Evolutionary conservation across 2,329 filamentous ascomycete species (phyloP).

Genomic region (Neopestalotiopsis rosae): DNA sequence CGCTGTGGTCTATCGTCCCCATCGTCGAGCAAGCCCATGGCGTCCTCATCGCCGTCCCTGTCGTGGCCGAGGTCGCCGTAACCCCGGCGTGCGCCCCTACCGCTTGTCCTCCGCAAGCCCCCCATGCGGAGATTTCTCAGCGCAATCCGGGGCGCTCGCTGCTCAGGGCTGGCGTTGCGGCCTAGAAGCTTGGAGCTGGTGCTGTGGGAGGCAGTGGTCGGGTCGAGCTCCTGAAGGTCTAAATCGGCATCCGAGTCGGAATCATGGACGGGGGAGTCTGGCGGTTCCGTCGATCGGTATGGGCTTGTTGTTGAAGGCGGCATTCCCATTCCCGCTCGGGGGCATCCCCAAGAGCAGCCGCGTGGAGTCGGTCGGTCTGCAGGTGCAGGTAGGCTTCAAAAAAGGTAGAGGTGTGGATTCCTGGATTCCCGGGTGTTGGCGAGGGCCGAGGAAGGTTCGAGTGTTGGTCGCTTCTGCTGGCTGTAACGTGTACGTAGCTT

Average conservation of each 20-base stretch:
- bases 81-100: constrained; percentile 53
- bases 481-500: neutral
- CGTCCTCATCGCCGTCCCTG: constrained; percentile 67
- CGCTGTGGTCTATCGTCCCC: constrained; percentile 58
- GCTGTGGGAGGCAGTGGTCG: constrained; percentile 47
- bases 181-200: constrained; percentile 45
- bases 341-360: constrained; percentile 33
- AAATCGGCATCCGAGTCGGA: constrained; percentile 81
- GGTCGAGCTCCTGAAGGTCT: constrained; percentile 81
- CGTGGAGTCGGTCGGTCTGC: neutral
- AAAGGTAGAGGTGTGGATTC: neutral
- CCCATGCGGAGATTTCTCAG: constrained; percentile 74
- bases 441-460: constrained; percentile 1
- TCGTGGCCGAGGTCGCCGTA: constrained; percentile 66
- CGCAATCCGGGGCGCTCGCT: constrained; percentile 67
- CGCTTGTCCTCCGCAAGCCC: constrained; percentile 61
- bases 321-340: constrained; percentile 54
- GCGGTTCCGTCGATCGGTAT: constrained; percentile 62
- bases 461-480: neutral
- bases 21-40: constrained; percentile 69
- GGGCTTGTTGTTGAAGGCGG: constrained; percentile 52
- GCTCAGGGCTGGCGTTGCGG: constrained; percentile 54
- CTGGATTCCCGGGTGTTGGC: neutral
- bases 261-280: constrained; percentile 69
- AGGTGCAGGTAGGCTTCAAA: neutral